Base-by-base conservation (phyloP, 805 yeast genomes). In the Wickerhamiella qilinensis region DNA sequence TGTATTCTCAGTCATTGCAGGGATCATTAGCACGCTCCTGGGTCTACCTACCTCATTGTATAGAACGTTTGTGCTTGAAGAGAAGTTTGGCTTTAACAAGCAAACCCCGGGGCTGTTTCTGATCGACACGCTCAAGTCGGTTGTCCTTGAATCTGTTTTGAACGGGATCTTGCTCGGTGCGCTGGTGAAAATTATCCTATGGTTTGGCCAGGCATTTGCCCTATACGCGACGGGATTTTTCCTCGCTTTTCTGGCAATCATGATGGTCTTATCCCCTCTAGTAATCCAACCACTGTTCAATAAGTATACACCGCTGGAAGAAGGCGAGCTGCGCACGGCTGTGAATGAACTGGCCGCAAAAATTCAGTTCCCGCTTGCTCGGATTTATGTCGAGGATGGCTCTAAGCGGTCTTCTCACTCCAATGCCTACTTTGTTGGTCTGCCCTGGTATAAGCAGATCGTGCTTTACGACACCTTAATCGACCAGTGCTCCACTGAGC, bases 391-490 rank as follows among this genome's bases (percentile, higher is more conserved):
- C 35, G 75, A 86, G 54, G 99, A 91, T 57, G 96, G 97, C n/a
- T 86, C 97, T 31, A 83, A 80, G 55, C 78, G 97, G 65, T 83
- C 95, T 1, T 74, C 93, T 6, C 98, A 91, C 60, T 88, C 97
- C 7, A 91, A 91, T 55, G 99, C 99, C 32, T 88, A 84, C 58
- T 91, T 91, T 56, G 73, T 81, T 49, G 99, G 99, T 4, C 68
- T 91, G 51, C 98, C 98, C 30, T 88, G 96, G 88, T 77, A 84
- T 41, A 91, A 91, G 62, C 88, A 86, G 60, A 91, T 91, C 62
- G 97, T 91, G 37, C 69, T 91, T 33, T 91, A 68, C 55, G 99
- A 91, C 52, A 91, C 96, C 8, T 70, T 91, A 62, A 77, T 91
- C 46, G 74, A 81, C 44, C 78, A 82, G 42, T 76, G 85, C 25